Conservation (phyloP, 2,329 filamentous ascomycete genomes). For the Microdochium nivale region DNA sequence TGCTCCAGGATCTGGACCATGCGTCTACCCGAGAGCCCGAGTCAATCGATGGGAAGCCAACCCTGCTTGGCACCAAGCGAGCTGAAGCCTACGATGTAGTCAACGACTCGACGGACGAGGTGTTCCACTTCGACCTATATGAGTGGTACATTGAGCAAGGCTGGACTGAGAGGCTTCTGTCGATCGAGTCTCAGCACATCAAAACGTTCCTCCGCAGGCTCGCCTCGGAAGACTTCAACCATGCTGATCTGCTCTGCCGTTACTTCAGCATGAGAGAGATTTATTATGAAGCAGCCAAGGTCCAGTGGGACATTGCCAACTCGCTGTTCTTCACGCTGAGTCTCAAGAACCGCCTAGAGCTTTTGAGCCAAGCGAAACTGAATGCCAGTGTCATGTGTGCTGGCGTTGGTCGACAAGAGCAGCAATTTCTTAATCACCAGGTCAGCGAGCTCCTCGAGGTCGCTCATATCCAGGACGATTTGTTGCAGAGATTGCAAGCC, state of each 20-base stretch:
- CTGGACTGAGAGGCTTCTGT: conserved; percentile 77
- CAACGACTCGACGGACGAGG: conserved; percentile 78
- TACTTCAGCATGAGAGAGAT: conserved; percentile 81
- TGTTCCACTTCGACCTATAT: conserved; percentile 94
- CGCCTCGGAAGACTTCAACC: conserved; percentile 60
- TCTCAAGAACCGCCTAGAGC: conserved; percentile 80
- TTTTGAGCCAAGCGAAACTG: conserved; percentile 83
- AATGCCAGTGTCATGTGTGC: conserved; percentile 80
- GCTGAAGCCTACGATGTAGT: conserved; percentile 88
- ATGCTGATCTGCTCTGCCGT: conserved; percentile 85
- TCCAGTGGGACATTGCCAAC: conserved; percentile 75
- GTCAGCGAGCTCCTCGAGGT: conserved; percentile 84
- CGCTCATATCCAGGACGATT: conserved; percentile 89
- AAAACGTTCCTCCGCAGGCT: conserved; percentile 77
- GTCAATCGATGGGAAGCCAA: conserved; percentile 68
- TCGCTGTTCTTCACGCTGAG: conserved; percentile 71
- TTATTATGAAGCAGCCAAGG: conserved; percentile 80
- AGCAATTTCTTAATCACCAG: conserved; percentile 78
- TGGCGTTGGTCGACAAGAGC: conserved; percentile 68
- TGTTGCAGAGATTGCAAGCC: conserved; percentile 66
- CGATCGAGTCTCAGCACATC: conserved; percentile 77
- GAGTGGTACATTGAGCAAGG: conserved; percentile 90
- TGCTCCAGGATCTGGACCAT: conserved; percentile 68
- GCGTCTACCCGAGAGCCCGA: conserved; percentile 62
- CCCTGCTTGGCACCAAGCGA: conserved; percentile 67